These are phyloP conservation scores for Claviceps monticola DNA, from an alignment of 2,329 filamentous ascomycete genomes.

Conservation along the genomic window DNA sequence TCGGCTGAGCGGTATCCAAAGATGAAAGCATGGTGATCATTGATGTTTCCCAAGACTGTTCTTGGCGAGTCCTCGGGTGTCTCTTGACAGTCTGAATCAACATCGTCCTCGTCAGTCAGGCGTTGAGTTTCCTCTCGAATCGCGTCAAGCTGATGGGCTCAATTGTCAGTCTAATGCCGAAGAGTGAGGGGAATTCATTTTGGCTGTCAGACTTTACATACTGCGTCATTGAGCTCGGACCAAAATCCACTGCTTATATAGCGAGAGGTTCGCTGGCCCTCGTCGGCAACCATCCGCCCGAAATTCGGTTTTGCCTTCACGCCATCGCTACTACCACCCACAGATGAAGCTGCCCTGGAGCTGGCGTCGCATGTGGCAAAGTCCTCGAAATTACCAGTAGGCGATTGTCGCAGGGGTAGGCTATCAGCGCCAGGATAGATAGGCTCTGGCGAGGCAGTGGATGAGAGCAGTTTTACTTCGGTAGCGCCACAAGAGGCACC, in stretches of 20 bases:
- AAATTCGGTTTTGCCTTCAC: slow-evolving; percentile 31
- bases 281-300: slow-evolving; percentile 56
- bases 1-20: slow-evolving; percentile 60
- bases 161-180: neutral
- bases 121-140: slow-evolving; percentile 36
- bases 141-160: slow-evolving; percentile 18
- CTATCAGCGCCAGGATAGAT: slow-evolving; percentile 1
- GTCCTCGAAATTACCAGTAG: slow-evolving; percentile 5
- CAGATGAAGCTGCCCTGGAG: slow-evolving; percentile 14
- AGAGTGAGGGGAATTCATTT: too few species aligned
- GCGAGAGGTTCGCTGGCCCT: slow-evolving; percentile 50
- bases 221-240: slow-evolving; percentile 63
- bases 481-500: slow-evolving; percentile 10
- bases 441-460: slow-evolving; percentile 17
- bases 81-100: slow-evolving; percentile 46
- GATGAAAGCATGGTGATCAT: slow-evolving; percentile 57
- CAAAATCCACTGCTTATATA: slow-evolving; percentile 70
- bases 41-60: slow-evolving; percentile 15
- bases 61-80: slow-evolving; percentile 31
- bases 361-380: slow-evolving; percentile 6
- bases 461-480: slow-evolving; percentile 16
- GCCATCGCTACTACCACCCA: slow-evolving; percentile 21
- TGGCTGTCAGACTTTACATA: slow-evolving; percentile 15
- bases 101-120: slow-evolving; percentile 28
- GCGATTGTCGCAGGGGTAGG: slow-evolving; percentile 4